Evolutionary conservation across 192 early-diverging fungal genomes (phyloP), one percentile per base, ranked within the genome.

Genomic region (Linnemannia hyalina): DNA sequence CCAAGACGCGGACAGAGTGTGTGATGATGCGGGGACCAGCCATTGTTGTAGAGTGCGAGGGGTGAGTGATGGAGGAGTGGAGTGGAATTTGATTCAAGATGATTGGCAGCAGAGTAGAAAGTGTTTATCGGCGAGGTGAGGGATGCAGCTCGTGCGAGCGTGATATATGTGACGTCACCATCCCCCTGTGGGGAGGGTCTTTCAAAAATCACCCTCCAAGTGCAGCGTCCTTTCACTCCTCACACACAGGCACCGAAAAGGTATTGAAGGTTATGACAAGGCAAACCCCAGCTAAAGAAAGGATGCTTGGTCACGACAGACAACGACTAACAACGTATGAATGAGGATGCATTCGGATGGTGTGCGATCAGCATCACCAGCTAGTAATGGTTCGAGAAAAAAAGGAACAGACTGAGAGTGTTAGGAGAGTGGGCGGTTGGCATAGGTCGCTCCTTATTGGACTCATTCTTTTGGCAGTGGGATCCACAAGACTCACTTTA

Each of bases 1-100:
- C 84, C 70, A 86, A 73, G 84, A 86, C 46, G 76, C 84, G 84
- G 76, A 81, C 75, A 78, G 84, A 86, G 79, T 86, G 76, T 36
- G 79, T 36, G 76, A 86, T 73, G 76, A 86, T 60, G 60, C 84
- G 84, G 76, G 84, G 84, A 81, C 84, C 84, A 81, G 84, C 78
- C 84, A 86, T 86, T 80, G 74, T 85, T 40, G 29, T 55, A 41
- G 42, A 65, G 49, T 18, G 20, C 16, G 49, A 6, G 49, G 49
- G 49, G 18, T 52, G 49, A 70, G 65, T 42, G 44, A 35, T 22
- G n/a, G 26, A 32, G n/a, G 29, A 57, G 54, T 41, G 29, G 40
- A 42, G 46, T 18, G 68, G 38, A 79, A 38, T 57, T 52, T 52
- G 49, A 52, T 52, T 52, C 23, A 41, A 40, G 70, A 57, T 46